Evolutionary conservation across 495 filamentous ascomycete species (phyloP), one percentile per base, ranked within the genome.

Genomic region (Hyaloscypha variabilis): DNA sequence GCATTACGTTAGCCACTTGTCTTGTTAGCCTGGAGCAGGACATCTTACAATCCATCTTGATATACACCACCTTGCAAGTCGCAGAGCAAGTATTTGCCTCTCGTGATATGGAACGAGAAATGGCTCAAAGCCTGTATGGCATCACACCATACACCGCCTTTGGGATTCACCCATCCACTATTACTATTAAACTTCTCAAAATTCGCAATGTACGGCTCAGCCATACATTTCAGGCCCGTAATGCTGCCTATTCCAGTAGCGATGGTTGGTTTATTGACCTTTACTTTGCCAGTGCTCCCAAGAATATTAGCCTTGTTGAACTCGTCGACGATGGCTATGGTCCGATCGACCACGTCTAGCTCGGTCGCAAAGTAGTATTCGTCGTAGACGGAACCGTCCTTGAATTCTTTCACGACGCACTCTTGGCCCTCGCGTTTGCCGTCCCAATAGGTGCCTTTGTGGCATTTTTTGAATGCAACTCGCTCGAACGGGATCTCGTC

Each of bases 161-260:
- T 17, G 8, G 52, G 50, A 65, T 73, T 59, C 34, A 8, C 64
- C 77, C 77, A 80, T 24, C 78, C 78, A 1, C 64, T 71, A 60
- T 79, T 79, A 67, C 76, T 80, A 65, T 79, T 79, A 71, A 79
- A 80, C 68, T 78, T 80, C 53, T 73, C 67, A 60, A 74, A 78
- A 59, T 77, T 76, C 8, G 76, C 59, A 34, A 78, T 78, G 63
- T 76, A 76, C 2, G 75, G 75, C 65, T 79, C 77, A 25, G 36
- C 13, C 0, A 80, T 69, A 4, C 0, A 0, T 29, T 62, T 66
- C 11, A 46, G n/a, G 3, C 74, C 71, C 0, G 60, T 69, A 74
- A 70, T 63, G 0, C 26, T 11, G 0, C 13, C 6, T 76, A n/a
- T n/a, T n/a, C n/a, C n/a, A n/a, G 75, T 77, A 1, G 76, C 39